Evolutionary conservation across 257 asterid species (phyloP).

Genomic region (Paulownia fortunei): DNA sequence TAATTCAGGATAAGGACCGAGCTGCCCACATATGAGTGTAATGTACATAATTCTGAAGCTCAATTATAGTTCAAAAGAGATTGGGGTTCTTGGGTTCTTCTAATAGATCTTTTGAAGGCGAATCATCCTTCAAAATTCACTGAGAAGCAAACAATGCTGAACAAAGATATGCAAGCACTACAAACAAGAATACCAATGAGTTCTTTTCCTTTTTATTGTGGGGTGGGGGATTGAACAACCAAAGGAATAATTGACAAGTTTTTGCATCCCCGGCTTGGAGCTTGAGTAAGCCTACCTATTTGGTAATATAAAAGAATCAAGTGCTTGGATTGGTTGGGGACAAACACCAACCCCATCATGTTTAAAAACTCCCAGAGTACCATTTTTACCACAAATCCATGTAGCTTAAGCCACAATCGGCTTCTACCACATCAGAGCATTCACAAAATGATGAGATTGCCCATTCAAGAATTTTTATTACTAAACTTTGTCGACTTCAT

Average conservation of each 20-base stretch:
- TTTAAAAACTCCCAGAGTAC: neutral
- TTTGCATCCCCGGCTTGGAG: neutral
- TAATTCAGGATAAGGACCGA: no score
- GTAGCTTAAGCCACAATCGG: conserved; percentile 29
- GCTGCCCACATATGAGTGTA: no score
- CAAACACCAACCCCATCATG: neutral
- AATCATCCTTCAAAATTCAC: no score
- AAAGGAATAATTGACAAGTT: neutral
- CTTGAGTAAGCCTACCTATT: neutral
- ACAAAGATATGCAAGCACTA: neutral
- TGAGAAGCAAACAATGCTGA: no score
- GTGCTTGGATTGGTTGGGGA: neutral
- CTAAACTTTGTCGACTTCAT: conserved; percentile 6
- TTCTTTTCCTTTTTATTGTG: neutral
- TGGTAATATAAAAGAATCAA: conserved; percentile 18
- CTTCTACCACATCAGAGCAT: conserved; percentile 12
- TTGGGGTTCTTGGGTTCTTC: neutral
- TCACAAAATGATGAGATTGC: conserved; percentile 24
- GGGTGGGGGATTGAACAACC: neutral
- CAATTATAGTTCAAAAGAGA: no score
- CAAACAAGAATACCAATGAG: neutral
- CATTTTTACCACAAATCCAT: neutral
- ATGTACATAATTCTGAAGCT: no score
- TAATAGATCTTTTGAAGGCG: neutral
- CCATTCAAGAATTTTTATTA: neutral